phyloP scores from a whole-genome alignment of 2,329 filamentous ascomycete species.

The Davidsoniella neocaledoniae region DNA sequence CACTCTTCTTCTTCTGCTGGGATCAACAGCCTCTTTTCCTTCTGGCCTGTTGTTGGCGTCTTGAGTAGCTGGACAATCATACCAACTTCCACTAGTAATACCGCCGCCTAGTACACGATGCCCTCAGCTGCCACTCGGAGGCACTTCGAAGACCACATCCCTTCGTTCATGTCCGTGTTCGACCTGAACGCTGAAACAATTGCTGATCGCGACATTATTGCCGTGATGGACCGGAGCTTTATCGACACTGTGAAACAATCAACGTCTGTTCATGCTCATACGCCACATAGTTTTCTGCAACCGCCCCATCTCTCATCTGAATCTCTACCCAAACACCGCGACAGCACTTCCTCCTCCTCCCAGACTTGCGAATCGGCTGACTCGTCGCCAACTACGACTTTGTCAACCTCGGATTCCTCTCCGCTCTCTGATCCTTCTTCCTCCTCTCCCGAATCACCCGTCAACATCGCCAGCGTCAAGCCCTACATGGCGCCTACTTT shows the following conservation, averaged over 20 bases:
- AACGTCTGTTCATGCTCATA: too few species aligned
- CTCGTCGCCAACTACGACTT: conserved; percentile 85
- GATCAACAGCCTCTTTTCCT: neutral
- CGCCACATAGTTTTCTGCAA: neutral
- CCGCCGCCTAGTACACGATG: conserved; percentile 26
- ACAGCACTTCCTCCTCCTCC: conserved; percentile 34
- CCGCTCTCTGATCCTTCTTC: conserved; percentile 81
- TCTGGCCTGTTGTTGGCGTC: too few species aligned
- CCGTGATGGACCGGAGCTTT: conserved; percentile 28
- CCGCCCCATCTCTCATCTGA: neutral
- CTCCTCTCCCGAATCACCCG: conserved; percentile 79
- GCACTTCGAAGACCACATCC: conserved; percentile 53
- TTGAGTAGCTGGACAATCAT: too few species aligned
- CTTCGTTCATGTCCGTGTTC: conserved; percentile 62
- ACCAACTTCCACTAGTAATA: neutral
- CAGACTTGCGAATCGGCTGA: conserved; percentile 73
- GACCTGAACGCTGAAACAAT: conserved; percentile 43
- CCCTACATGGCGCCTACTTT: conserved; percentile 48
- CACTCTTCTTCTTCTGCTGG: too few species aligned
- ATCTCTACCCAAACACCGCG: conserved; percentile 15
- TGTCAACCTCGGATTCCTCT: conserved; percentile 83
- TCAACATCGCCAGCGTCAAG: conserved; percentile 53
- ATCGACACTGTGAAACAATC: conserved; percentile 22
- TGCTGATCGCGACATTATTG: conserved; percentile 33
- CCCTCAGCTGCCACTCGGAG: conserved; percentile 44